These are phyloP conservation scores for Inonotus hispidus DNA, from an alignment of 1,284 basidiomycete species.

Conservation along the genomic window DNA sequence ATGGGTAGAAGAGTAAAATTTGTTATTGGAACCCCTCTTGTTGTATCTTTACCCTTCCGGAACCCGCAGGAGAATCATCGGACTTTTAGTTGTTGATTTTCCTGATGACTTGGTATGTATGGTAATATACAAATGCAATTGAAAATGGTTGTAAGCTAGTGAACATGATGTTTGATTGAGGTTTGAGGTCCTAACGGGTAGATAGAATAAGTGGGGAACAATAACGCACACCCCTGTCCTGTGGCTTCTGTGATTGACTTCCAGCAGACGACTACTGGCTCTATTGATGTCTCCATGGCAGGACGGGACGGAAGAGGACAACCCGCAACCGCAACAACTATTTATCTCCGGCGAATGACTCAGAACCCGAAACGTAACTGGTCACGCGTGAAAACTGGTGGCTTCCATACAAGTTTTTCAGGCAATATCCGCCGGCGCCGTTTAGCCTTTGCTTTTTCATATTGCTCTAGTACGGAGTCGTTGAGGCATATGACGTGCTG, in stretches of 20 bases:
- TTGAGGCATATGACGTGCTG: constrained; percentile 93
- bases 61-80: constrained; percentile 1
- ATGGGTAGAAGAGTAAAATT: too few species aligned
- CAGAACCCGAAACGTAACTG: constrained; percentile 88
- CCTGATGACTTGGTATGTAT: too few species aligned
- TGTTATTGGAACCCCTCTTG: too few species aligned
- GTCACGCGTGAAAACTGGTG: constrained; percentile 86
- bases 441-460: constrained; percentile 83
- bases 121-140: neutral
- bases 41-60: neutral
- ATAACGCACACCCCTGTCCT: too few species aligned
- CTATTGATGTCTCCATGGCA: too few species aligned
- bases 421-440: constrained; percentile 77
- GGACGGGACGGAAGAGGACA: too few species aligned
- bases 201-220: too few species aligned
- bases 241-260: too few species aligned
- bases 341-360: constrained; percentile 7
- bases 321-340: too few species aligned
- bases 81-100: neutral
- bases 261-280: too few species aligned
- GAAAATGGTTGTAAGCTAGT: neutral
- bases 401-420: constrained; percentile 86
- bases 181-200: too few species aligned
- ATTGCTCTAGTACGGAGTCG: constrained; percentile 86
- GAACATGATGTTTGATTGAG: too few species aligned